Conservation (phyloP, 2,329 filamentous ascomycete species). For the Pseudocercospora crystallina region DNA sequence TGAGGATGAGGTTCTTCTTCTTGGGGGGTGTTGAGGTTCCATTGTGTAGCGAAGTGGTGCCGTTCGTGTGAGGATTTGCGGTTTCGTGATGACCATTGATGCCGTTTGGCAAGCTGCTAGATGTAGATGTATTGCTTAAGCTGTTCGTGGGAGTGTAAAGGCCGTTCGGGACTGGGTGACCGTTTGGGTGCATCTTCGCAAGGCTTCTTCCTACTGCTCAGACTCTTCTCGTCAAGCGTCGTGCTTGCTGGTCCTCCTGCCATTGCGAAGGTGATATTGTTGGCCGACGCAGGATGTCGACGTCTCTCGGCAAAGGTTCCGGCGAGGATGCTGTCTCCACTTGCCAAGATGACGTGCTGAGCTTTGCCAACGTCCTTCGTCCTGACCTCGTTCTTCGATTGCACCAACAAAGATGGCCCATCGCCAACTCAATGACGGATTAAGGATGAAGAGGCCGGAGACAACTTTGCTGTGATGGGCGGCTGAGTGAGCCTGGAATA, state of each 20-base stretch:
- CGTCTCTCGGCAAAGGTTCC: background rate
- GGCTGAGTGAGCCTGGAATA: too few species aligned
- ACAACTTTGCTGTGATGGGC: too few species aligned
- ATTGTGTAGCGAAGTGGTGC: background rate
- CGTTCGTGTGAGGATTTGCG: background rate
- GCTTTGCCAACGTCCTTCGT: background rate
- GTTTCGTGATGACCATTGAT: background rate
- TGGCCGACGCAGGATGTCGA: background rate
- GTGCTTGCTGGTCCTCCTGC: background rate
- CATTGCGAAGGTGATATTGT: background rate
- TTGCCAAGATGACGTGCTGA: background rate
- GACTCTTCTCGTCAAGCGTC: background rate
- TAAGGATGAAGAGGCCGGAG: too few species aligned
- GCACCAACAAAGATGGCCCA: too few species aligned
- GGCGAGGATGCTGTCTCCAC: background rate
- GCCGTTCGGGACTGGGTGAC: background rate
- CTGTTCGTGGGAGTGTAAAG: background rate
- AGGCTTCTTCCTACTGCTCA: background rate
- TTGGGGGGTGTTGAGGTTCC: background rate
- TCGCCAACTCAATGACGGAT: too few species aligned
- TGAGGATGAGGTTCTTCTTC: slow-evolving; percentile 43
- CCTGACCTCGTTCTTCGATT: too few species aligned
- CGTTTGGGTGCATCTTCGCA: background rate
- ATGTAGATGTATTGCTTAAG: background rate
- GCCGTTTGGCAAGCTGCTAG: background rate